A percentile compares a stretch with the other conserved stretches of the same genome.
These are phyloP conservation scores for Neofusicoccum kwambonambiense DNA, from an alignment of 2,329 filamentous ascomycete species.

Conservation along the genomic window DNA sequence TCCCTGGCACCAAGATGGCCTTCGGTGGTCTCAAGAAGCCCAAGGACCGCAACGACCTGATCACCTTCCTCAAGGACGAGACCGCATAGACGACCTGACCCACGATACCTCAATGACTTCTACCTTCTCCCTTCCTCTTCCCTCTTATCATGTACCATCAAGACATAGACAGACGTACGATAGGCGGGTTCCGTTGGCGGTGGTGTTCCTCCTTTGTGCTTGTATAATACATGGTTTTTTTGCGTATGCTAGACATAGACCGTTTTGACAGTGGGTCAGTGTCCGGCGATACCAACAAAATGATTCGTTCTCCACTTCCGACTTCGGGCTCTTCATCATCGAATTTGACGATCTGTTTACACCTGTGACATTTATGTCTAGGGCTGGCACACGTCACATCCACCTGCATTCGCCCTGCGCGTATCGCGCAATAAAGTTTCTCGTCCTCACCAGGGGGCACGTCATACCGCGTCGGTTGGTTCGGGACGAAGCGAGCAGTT, in stretches of 20 bases:
- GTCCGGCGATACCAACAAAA: slow-evolving; percentile 15
- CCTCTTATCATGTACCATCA: slow-evolving; percentile 36
- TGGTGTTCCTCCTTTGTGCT: slow-evolving; percentile 11
- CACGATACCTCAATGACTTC: slow-evolving; percentile 27
- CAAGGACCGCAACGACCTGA: slow-evolving; percentile 98
- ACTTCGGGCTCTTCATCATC: neutral
- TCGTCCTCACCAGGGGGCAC: neutral
- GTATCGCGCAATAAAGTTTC: neutral
- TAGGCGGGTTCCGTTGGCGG: slow-evolving; percentile 24
- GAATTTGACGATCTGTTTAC: slow-evolving; percentile 12
- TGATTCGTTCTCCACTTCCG: slow-evolving; percentile 18
- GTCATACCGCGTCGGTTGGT: neutral
- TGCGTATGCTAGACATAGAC: slow-evolving; percentile 18
- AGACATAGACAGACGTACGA: slow-evolving; percentile 43
- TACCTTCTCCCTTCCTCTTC: slow-evolving; percentile 21
- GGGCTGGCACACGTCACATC: slow-evolving; percentile 13
- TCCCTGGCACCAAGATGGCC: slow-evolving; percentile 99
- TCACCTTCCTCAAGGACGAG: slow-evolving; percentile 75
- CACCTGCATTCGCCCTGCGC: neutral
- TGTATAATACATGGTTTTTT: slow-evolving; percentile 16
- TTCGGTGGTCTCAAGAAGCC: slow-evolving; percentile 99
- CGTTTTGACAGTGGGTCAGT: slow-evolving; percentile 14
- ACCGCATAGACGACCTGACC: slow-evolving; percentile 60
- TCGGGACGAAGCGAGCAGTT: slow-evolving; percentile 9
- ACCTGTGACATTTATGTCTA: neutral